Conservation (phyloP, 2,329 filamentous ascomycete species). For the Fusarium concolor region DNA sequence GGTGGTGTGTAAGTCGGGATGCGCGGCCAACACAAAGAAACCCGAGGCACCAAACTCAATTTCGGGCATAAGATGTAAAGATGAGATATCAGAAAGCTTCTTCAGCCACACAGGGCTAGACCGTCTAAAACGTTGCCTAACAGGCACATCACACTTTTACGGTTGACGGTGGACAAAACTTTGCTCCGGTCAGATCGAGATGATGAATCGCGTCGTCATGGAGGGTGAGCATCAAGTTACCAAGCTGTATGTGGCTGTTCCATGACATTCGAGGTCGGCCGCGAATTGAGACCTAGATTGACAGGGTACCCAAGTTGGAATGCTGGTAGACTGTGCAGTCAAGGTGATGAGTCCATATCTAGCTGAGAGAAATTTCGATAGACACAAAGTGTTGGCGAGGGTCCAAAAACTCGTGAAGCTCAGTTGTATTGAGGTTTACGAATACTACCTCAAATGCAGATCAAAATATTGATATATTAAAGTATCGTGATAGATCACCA, state of each 20-base stretch:
- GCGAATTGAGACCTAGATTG: constrained; percentile 12
- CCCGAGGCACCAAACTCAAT: constrained; percentile 38
- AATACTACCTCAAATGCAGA: constrained; percentile 10
- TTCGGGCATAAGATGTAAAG: constrained; percentile 12
- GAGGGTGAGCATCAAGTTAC: constrained; percentile 28
- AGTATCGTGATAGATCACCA: constrained; percentile 15
- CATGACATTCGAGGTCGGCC: constrained; percentile 22
- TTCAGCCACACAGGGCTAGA: constrained; percentile 27
- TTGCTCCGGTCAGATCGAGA: constrained; percentile 27
- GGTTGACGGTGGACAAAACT: constrained; percentile 10
- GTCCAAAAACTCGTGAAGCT: neutral
- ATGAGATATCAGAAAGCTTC: constrained; percentile 2
- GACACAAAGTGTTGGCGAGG: neutral
- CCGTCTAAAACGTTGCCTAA: constrained; percentile 20
- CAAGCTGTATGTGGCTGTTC: constrained; percentile 2
- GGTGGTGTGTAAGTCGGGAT: constrained; percentile 30
- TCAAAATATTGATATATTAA: constrained; percentile 9
- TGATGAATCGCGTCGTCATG: constrained; percentile 22
- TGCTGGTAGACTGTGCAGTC: neutral
- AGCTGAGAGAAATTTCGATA: neutral
- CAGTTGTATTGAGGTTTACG: constrained; percentile 6
- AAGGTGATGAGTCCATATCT: neutral
- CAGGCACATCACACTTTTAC: constrained; percentile 14
- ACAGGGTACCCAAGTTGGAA: constrained; percentile 25
- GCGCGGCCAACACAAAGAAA: constrained; percentile 12